These are phyloP conservation scores for Vitis hybrid DNA, from an alignment of 177 flowering plant genomes.

Conservation along the genomic window DNA sequence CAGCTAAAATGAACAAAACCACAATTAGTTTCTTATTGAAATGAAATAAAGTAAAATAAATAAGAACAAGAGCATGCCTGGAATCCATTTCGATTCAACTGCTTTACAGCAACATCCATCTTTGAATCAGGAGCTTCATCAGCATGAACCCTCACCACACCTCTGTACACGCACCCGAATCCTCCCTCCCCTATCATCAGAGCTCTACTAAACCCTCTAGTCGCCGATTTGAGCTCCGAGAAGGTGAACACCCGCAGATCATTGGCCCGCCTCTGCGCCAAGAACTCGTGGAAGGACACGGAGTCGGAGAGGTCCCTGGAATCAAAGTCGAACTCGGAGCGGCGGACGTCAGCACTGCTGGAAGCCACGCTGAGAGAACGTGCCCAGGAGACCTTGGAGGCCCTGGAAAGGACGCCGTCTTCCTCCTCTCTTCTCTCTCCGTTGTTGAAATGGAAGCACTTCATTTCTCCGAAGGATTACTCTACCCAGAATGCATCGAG, in stretches of 20 bases:
- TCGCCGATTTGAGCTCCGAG: constrained; percentile 76
- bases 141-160: constrained; percentile 40
- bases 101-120: constrained; percentile 84
- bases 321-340: constrained; percentile 51
- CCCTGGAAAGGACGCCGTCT: constrained; percentile 36
- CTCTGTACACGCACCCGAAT: constrained; percentile 83
- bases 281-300: constrained; percentile 34
- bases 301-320: constrained; percentile 43
- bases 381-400: constrained; percentile 74
- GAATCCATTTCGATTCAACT: constrained; percentile 77
- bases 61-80: constrained; percentile 59
- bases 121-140: constrained; percentile 18
- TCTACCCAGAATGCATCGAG: no score
- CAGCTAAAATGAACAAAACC: neutral
- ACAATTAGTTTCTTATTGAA: neutral
- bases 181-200: constrained; percentile 91
- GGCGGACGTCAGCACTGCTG: constrained; percentile 36
- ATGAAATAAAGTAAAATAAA: neutral
- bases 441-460: constrained; percentile 82
- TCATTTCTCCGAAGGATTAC: constrained; percentile 38
- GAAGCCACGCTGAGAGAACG: constrained; percentile 81
- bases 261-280: constrained; percentile 53
- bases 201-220: constrained; percentile 70
- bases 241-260: constrained; percentile 70
- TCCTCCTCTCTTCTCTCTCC: constrained; percentile 47